phyloP scores from a whole-genome alignment of 2,329 filamentous ascomycete species.

The Penicillium crustosum region DNA sequence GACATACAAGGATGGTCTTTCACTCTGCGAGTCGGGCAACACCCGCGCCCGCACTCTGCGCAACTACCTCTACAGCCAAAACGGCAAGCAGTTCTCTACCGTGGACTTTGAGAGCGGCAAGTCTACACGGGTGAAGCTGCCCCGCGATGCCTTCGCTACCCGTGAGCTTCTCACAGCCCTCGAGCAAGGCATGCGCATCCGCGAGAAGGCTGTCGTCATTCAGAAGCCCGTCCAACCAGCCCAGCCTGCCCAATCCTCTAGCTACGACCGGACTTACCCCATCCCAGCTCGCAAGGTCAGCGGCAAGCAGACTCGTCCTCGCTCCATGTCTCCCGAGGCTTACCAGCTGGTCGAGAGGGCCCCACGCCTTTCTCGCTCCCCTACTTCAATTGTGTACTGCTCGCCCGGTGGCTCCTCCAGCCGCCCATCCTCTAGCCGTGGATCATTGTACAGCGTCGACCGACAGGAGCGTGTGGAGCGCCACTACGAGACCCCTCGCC shows the following conservation, averaged over 20 bases:
- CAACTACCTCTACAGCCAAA: slow-evolving; percentile 39
- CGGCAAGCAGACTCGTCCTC: slow-evolving; percentile 16
- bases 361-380: slow-evolving; percentile 25
- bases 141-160: slow-evolving; percentile 36
- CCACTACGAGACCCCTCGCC: slow-evolving; percentile 29
- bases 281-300: slow-evolving; percentile 24
- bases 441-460: slow-evolving; percentile 39
- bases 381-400: slow-evolving; percentile 35
- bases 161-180: slow-evolving; percentile 44
- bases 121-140: slow-evolving; percentile 45
- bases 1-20: slow-evolving; percentile 23
- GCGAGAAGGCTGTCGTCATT: slow-evolving; percentile 12
- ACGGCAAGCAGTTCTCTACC: slow-evolving; percentile 42
- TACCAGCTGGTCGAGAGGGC: slow-evolving; percentile 22
- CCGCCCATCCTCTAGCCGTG: slow-evolving; percentile 37
- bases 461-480: slow-evolving; percentile 37
- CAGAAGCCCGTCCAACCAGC: slow-evolving; percentile 13
- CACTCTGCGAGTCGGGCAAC: slow-evolving; percentile 39
- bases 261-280: slow-evolving; percentile 37
- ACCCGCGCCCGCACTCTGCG: slow-evolving; percentile 36
- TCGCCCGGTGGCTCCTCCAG: slow-evolving; percentile 35
- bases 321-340: slow-evolving; percentile 18
- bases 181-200: slow-evolving; percentile 41
- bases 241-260: slow-evolving; percentile 21
- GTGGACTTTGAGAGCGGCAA: slow-evolving; percentile 43